Conservation (phyloP, 192 early-diverging fungal species). For the Coemansia sp. region DNA sequence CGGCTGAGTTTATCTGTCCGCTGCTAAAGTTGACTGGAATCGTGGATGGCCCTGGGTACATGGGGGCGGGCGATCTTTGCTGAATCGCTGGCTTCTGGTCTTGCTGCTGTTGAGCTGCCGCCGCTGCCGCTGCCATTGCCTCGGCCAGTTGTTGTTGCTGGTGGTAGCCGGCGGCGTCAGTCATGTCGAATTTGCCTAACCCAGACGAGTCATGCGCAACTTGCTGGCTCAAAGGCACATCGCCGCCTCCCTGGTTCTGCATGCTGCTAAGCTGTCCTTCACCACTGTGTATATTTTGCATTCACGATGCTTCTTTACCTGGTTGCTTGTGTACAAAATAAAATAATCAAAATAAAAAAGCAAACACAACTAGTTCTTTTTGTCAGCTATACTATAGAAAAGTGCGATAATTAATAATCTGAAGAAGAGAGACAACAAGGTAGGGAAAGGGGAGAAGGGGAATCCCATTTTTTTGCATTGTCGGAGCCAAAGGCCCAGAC, state of each 20-base stretch:
- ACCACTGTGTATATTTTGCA: conserved; percentile 25
- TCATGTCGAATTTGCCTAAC: conserved; percentile 35
- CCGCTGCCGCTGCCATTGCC: conserved; percentile 38
- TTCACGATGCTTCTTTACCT: background rate
- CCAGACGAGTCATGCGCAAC: conserved; percentile 17
- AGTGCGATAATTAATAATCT: background rate
- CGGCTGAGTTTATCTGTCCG: conserved; percentile 49
- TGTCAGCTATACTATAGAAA: conserved; percentile 1
- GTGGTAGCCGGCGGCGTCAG: conserved; percentile 14
- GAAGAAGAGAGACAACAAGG: background rate
- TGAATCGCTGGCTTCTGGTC: conserved; percentile 2
- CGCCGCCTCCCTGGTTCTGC: conserved; percentile 18
- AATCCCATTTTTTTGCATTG: background rate
- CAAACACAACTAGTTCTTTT: background rate
- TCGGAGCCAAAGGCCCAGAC: background rate
- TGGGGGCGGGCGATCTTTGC: conserved; percentile 38
- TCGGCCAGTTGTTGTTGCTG: conserved; percentile 43
- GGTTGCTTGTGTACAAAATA: too few species aligned
- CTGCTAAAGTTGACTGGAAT: conserved; percentile 54
- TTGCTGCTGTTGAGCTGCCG: conserved; percentile 18
- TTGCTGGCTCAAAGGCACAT: conserved; percentile 19
- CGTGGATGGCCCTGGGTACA: conserved; percentile 50
- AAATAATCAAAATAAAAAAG: conserved; percentile 3
- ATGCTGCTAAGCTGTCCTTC: conserved; percentile 22
- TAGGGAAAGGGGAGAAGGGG: background rate